These are phyloP conservation scores for Fistulinella prunicolor DNA, from an alignment of 768 basidiomycete genomes.

Conservation along the genomic window DNA sequence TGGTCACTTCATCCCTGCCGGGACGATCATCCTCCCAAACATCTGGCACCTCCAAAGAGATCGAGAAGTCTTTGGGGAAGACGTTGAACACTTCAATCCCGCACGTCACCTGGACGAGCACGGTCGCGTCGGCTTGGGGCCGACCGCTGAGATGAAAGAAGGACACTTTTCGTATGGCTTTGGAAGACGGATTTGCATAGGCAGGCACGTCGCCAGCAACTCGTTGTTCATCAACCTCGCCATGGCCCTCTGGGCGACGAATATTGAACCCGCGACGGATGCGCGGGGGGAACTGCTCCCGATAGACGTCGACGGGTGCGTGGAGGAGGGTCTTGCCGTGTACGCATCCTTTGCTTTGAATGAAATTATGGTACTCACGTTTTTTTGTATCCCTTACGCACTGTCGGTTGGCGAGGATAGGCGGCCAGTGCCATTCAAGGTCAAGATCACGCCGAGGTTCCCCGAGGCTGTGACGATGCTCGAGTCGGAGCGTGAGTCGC, in stretches of 20 bases:
- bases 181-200: slow-evolving; percentile 29
- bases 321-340: slow-evolving; percentile 8
- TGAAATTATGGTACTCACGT: background rate
- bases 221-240: slow-evolving; percentile 35
- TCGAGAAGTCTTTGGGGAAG: slow-evolving; percentile 41
- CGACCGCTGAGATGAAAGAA: slow-evolving; percentile 15
- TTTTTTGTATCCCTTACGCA: no score
- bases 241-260: slow-evolving; percentile 26
- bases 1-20: slow-evolving; percentile 24
- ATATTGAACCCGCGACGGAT: slow-evolving; percentile 11
- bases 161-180: slow-evolving; percentile 7
- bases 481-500: slow-evolving; percentile 6
- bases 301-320: slow-evolving; percentile 7
- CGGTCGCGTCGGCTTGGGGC: background rate
- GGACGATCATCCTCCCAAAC: slow-evolving; percentile 12
- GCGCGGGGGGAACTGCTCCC: slow-evolving; percentile 1
- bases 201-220: slow-evolving; percentile 33
- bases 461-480: slow-evolving; percentile 7
- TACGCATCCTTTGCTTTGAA: background rate
- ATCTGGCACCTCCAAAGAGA: slow-evolving; percentile 37
- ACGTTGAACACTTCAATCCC: slow-evolving; percentile 43
- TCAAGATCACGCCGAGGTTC: slow-evolving; percentile 4
- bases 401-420: background rate
- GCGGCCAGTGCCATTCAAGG: slow-evolving; percentile 4
- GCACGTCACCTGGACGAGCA: slow-evolving; percentile 18